Percentiles rank a stretch among this genome's conserved stretches.
Evolutionary conservation across 805 yeast genomes (phyloP).

Genomic region (Lachancea cidri): DNA sequence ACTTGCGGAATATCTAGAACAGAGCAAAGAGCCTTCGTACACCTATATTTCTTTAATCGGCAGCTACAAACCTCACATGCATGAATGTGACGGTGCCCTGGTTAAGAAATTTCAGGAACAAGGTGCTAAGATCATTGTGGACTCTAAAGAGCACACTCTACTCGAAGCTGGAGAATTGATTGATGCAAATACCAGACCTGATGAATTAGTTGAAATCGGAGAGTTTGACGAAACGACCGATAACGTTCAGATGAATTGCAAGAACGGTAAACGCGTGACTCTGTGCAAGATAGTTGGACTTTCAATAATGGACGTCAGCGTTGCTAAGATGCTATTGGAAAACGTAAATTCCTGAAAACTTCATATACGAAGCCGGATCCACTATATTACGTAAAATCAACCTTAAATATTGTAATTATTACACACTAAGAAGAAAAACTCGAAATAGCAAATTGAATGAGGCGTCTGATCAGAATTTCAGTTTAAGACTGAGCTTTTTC

Average conservation of each 20-base stretch:
- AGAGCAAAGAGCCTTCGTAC: conserved; percentile 19
- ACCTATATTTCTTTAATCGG: conserved; percentile 56
- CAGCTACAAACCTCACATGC: conserved; percentile 63
- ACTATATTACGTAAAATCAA: no score
- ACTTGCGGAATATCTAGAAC: conserved; percentile 26
- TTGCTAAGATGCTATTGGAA: conserved; percentile 39
- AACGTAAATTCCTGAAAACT: not conserved
- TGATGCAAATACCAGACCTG: conserved; percentile 36
- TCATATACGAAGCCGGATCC: no score
- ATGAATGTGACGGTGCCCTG: conserved; percentile 48
- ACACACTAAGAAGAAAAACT: no score
- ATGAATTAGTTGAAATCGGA: conserved; percentile 45
- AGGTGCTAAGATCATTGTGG: conserved; percentile 48
- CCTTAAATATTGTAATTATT: no score
- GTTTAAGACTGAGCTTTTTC: no score
- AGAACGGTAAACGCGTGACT: conserved; percentile 31
- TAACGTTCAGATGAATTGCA: not conserved
- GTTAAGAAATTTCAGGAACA: conserved; percentile 32
- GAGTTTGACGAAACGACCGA: conserved; percentile 26
- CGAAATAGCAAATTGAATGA: no score
- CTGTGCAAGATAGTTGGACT: conserved; percentile 56
- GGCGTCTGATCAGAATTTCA: no score
- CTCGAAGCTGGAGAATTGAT: conserved; percentile 64
- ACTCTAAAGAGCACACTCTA: conserved; percentile 50
- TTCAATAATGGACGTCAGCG: conserved; percentile 57